These are phyloP conservation scores for Fusarium mundagurra DNA, from an alignment of 2,329 filamentous ascomycete species.

Conservation along the genomic window DNA sequence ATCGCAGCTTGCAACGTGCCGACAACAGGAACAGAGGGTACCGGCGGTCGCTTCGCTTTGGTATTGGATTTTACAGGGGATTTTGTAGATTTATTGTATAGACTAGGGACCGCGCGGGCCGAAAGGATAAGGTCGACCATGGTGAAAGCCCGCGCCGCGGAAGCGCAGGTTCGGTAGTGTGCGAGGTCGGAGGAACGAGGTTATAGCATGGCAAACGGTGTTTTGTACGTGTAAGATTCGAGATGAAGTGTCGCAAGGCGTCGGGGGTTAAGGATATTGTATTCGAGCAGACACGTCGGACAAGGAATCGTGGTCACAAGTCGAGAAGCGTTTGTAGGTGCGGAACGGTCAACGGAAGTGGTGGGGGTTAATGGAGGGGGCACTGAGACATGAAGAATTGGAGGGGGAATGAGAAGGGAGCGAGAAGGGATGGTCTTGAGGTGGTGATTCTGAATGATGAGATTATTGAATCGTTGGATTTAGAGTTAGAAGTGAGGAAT, in stretches of 20 bases:
- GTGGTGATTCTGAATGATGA: neutral
- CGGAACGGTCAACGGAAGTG: constrained; percentile 18
- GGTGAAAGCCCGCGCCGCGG: constrained; percentile 1
- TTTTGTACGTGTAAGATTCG: neutral
- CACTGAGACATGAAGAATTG: constrained; percentile 12
- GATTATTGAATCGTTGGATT: constrained; percentile 2
- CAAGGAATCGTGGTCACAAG: constrained; percentile 29
- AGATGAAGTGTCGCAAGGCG: neutral
- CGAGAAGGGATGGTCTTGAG: neutral
- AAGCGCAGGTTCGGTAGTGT: constrained; percentile 25
- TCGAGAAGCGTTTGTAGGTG: constrained; percentile 19
- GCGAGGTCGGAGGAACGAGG: neutral
- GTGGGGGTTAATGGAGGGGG: constrained; percentile 29
- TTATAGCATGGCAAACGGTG: constrained; percentile 28
- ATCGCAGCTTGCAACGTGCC: constrained; percentile 47
- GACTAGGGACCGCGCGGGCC: constrained; percentile 33
- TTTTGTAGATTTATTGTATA: constrained; percentile 34
- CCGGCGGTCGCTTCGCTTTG: constrained; percentile 35
- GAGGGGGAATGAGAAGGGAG: neutral
- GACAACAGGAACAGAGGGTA: constrained; percentile 31
- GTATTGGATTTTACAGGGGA: constrained; percentile 35
- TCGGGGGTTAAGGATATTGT: constrained; percentile 1
- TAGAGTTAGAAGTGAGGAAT: constrained; percentile 12
- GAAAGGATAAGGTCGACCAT: constrained; percentile 46
- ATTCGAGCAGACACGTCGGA: constrained; percentile 3